Percentiles rank a stretch among this genome's conserved stretches.
Conservation (phyloP, 371 early-diverging fungal species). For the Apophysomyces trapeziformis region DNA sequence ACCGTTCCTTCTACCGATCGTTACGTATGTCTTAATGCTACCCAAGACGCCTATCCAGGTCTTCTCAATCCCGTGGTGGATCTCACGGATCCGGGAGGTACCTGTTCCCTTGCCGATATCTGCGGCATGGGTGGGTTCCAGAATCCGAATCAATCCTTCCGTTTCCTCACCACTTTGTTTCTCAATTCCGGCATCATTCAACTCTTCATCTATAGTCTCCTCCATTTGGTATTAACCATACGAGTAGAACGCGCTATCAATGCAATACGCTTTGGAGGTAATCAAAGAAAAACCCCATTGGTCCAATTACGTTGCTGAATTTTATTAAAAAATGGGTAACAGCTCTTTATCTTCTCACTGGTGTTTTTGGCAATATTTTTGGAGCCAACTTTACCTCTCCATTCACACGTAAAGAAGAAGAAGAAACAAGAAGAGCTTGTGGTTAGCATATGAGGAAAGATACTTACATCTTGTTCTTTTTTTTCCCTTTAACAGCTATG, state of each 20-base stretch:
- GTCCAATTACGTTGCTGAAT: too few relatives aligned
- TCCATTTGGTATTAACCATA: conserved; percentile 62
- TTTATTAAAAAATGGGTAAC: neutral
- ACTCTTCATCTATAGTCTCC: conserved; percentile 62
- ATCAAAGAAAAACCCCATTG: neutral
- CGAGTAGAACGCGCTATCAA: conserved; percentile 75
- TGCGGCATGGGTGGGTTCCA: conserved; percentile 55
- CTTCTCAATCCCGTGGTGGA: conserved; percentile 24
- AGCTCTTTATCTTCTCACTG: conserved; percentile 59
- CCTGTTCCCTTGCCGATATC: conserved; percentile 48
- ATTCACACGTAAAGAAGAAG: conserved; percentile 52
- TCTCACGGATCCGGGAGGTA: conserved; percentile 11
- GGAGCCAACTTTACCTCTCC: conserved; percentile 56
- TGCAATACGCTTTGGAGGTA: conserved; percentile 65
- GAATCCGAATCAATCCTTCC: conserved; percentile 70
- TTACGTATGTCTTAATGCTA: conserved; percentile 33
- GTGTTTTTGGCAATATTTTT: conserved; percentile 58
- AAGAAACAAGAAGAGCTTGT: conserved; percentile 41
- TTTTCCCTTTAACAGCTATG: conserved; percentile 38
- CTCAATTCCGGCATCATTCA: conserved; percentile 80
- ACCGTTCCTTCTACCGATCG: conserved; percentile 28
- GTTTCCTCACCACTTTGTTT: conserved; percentile 76
- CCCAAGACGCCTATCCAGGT: neutral
- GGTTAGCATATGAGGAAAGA: neutral
- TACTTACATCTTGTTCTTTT: neutral